These are phyloP conservation scores for Thermothelomyces thermophilus DNA, from an alignment of 2,329 filamentous ascomycete genomes.

Conservation along the genomic window DNA sequence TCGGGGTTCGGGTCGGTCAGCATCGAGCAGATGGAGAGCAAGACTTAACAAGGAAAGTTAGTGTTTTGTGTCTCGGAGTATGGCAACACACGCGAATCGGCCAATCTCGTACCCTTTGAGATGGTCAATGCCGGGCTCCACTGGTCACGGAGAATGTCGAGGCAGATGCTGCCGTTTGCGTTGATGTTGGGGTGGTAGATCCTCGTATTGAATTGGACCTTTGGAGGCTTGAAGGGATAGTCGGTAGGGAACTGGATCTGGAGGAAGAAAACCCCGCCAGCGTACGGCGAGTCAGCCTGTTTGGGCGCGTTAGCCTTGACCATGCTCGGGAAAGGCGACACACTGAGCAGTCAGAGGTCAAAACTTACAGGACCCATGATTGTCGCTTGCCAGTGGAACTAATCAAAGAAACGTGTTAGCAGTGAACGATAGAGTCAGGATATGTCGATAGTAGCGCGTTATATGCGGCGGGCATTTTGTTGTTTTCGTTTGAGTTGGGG, in stretches of 20 bases:
- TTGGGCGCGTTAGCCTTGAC: conserved; percentile 11
- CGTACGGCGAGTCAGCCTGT: conserved; percentile 92
- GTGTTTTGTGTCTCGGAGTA: neutral
- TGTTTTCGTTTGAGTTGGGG: no score
- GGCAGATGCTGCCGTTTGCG: conserved; percentile 97
- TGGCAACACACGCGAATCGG: no score
- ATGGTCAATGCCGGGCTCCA: conserved; percentile 99
- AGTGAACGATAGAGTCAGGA: conserved; percentile 4
- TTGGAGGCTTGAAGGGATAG: conserved; percentile 99
- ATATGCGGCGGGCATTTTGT: conserved; percentile 19
- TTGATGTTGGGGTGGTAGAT: conserved; percentile 99
- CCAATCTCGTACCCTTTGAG: conserved; percentile 83
- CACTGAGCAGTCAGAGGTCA: neutral
- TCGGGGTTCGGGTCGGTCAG: conserved; percentile 98
- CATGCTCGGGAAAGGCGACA: neutral
- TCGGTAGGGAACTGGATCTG: conserved; percentile 99
- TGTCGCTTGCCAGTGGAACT: conserved; percentile 99
- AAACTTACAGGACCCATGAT: conserved; percentile 97
- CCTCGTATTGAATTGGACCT: conserved; percentile 99
- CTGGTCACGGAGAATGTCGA: conserved; percentile 97
- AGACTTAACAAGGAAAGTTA: conserved; percentile 50
- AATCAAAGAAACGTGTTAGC: conserved; percentile 23
- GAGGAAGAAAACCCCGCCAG: conserved; percentile 97
- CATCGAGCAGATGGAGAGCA: conserved; percentile 99
- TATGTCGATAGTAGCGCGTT: neutral